These are phyloP conservation scores for Chaetomiaceae sp. DNA, from an alignment of 2,329 filamentous ascomycete species.

Conservation along the genomic window DNA sequence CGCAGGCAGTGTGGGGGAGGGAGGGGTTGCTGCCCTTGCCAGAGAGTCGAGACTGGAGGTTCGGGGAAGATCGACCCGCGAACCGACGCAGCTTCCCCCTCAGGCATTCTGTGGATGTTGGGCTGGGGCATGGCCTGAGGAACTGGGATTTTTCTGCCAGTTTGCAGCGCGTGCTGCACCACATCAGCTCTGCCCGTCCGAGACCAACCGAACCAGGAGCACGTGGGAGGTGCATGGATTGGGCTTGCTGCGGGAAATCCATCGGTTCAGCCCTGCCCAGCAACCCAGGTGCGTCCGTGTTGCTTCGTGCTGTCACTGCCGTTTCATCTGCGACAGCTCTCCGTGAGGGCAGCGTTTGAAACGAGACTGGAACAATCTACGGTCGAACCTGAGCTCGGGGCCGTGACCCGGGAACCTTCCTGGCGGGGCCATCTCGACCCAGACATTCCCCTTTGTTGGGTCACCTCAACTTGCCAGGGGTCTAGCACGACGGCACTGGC, in stretches of 20 bases:
- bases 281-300: too few species aligned
- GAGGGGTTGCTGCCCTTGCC: slow-evolving; percentile 1
- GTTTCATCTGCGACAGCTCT: slow-evolving; percentile 10
- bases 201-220: not conserved
- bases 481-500: too few species aligned
- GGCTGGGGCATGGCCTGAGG: too few species aligned
- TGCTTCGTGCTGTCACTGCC: not conserved
- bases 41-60: too few species aligned
- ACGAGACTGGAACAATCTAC: slow-evolving; percentile 10
- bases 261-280: slow-evolving; percentile 7
- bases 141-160: too few species aligned
- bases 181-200: not conserved
- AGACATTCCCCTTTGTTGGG: not conserved
- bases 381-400: not conserved
- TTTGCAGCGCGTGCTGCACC: too few species aligned
- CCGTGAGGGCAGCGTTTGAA: slow-evolving; percentile 5
- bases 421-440: not conserved
- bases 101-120: not conserved
- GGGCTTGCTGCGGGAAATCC: not conserved
- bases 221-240: slow-evolving; percentile 3
- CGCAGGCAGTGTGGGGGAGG: not conserved
- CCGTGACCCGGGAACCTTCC: not conserved
- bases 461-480: not conserved
- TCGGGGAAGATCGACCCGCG: slow-evolving; percentile 8
- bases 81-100: not conserved